Evolutionary conservation across 345 rosid species (phyloP).

Genomic region (Eucalyptus dawsonii): DNA sequence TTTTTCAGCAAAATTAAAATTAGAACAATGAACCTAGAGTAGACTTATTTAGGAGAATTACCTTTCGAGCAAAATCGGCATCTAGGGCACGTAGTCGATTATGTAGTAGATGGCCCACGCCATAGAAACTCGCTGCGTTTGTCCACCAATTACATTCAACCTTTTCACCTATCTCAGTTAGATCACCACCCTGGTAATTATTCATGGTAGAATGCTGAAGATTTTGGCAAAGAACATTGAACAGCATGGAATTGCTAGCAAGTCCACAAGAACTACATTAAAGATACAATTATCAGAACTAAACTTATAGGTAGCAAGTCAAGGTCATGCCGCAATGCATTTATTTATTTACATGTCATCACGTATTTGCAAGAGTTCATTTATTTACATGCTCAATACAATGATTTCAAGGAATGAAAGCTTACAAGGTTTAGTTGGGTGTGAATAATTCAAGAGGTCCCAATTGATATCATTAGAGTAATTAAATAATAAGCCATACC

Average conservation of each 20-base stretch:
- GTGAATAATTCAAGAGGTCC: background rate
- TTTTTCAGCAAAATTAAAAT: background rate
- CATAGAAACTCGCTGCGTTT: conserved; percentile 98
- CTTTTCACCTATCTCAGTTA: conserved; percentile 99
- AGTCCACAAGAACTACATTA: background rate
- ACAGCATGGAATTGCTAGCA: background rate
- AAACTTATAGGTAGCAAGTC: conserved; percentile 75
- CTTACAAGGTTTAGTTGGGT: background rate
- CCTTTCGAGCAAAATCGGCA: conserved; percentile 97
- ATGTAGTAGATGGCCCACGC: conserved; percentile 88
- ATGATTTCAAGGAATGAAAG: background rate
- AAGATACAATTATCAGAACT: background rate
- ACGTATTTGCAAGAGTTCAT: conserved; percentile 45
- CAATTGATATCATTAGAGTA: no score
- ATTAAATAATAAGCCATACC: no score
- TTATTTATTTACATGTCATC: conserved; percentile 32
- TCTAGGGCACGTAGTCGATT: conserved; percentile 94
- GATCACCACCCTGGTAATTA: conserved; percentile 84
- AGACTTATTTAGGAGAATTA: background rate
- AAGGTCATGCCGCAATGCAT: conserved; percentile 77
- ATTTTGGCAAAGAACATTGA: background rate
- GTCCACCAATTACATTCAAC: conserved; percentile 97
- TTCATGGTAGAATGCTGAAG: background rate
- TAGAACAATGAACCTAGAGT: background rate
- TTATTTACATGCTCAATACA: background rate